These are phyloP conservation scores for Exophiala bonariae DNA, from an alignment of 2,329 filamentous ascomycete genomes.

Conservation along the genomic window DNA sequence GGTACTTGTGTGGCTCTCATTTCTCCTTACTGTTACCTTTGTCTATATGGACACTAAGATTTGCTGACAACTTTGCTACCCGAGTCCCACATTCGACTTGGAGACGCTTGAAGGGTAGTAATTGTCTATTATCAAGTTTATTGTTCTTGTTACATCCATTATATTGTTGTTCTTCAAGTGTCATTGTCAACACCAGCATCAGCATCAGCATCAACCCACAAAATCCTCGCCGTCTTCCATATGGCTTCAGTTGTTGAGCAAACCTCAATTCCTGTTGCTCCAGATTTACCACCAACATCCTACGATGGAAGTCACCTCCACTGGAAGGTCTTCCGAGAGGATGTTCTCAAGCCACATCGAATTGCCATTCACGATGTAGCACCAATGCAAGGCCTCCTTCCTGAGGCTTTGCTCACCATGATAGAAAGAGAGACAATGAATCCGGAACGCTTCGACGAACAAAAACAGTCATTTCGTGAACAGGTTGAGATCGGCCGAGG, in stretches of 20 bases:
- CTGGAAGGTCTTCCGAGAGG: constrained; percentile 25
- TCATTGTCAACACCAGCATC: too few species aligned
- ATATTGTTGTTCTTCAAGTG: too few species aligned
- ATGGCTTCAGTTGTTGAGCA: constrained; percentile 7
- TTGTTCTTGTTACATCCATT: too few species aligned
- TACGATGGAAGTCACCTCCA: constrained; percentile 24
- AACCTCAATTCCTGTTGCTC: background rate
- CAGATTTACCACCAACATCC: constrained; percentile 16
- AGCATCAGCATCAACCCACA: too few species aligned
- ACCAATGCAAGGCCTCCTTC: constrained; percentile 18
- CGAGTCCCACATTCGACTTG: too few species aligned
- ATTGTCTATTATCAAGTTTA: too few species aligned
- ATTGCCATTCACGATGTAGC: constrained; percentile 22
- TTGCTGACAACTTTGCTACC: too few species aligned
- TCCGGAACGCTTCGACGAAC: constrained; percentile 16
- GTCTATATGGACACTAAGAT: too few species aligned
- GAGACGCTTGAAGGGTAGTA: too few species aligned
- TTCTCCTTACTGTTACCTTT: too few species aligned
- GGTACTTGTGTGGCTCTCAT: too few species aligned
- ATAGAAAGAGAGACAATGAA: constrained; percentile 20
- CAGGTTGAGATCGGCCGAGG: constrained; percentile 23
- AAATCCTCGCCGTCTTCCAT: too few species aligned
- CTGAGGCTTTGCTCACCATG: constrained; percentile 16
- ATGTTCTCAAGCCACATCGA: constrained; percentile 25
- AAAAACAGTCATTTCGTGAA: constrained; percentile 20